Evolutionary conservation across 1,284 basidiomycete species (phyloP), one percentile per base, ranked within the genome.

Genomic region (Filobasidium uniguttulatum): DNA sequence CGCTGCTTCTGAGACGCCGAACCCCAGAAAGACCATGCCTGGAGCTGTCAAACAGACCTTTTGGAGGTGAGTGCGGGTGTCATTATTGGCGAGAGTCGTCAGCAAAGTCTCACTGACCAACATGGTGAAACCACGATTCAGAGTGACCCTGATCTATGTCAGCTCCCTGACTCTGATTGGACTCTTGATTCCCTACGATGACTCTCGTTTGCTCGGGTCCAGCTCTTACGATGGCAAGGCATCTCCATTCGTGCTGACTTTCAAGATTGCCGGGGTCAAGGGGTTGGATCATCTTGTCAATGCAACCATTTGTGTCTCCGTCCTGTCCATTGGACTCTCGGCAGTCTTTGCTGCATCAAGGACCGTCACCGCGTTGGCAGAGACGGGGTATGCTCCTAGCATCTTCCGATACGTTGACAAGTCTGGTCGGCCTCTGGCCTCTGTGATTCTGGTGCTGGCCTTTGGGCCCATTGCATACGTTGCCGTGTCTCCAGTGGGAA

Each of bases 1-100:
- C 67, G 75, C 86, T 50, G 85, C 85, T 31, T 83, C 80, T 29
- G 85, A 87, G 59, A 73, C 73, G 3, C 63, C 64, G 49, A 70
- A 73, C 61, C 71, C 72, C 7, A 61, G 71, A 48, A 70, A 69
- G 57, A 65, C 67, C 37, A 63, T 75, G 44, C 73, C 73, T 9
- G 64, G 64, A 40, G 74, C 74, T 35, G 68, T 71, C 62, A 73
- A 74, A 63, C 58, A 58, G 44, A 62, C 62, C n/a, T 60, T 62
- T 56, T 60, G 57, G 59, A n/a, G n/a, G n/a, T n/a, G n/a, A n/a
- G n/a, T n/a, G n/a, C n/a, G n/a, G n/a, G n/a, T n/a, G n/a, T n/a
- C n/a, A n/a, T n/a, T n/a, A n/a, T n/a, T n/a, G n/a, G n/a, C n/a
- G n/a, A n/a, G n/a, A n/a, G n/a, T n/a, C n/a, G n/a, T n/a, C n/a